phyloP scores from a whole-genome alignment of 805 yeast genomes.

The Danielia oregonensis region DNA sequence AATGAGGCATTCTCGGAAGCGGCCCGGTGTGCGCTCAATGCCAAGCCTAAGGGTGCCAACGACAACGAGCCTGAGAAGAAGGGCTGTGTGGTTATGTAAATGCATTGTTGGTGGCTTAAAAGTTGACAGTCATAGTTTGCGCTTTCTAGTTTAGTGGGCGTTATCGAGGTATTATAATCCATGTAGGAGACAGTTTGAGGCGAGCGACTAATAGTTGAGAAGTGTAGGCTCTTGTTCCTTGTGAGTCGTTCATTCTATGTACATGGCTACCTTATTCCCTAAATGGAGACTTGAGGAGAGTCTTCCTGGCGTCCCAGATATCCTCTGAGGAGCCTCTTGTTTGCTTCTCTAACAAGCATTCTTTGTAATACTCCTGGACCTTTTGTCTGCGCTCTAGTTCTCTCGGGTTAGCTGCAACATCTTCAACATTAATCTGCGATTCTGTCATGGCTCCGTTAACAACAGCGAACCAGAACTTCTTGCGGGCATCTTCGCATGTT shows the following conservation, averaged over 20 bases:
- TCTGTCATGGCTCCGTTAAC: constrained; percentile 40
- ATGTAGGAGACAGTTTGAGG: too few species aligned
- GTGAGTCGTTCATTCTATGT: too few species aligned
- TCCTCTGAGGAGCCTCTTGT: constrained; percentile 77
- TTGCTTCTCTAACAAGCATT: constrained; percentile 56
- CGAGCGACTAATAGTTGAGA: too few species aligned
- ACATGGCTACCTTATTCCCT: too few species aligned
- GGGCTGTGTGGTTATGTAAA: constrained; percentile 37
- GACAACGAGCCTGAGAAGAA: constrained; percentile 43
- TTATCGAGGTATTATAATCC: too few species aligned
- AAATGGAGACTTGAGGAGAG: constrained; percentile 34
- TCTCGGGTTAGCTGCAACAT: constrained; percentile 31
- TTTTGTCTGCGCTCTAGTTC: constrained; percentile 47
- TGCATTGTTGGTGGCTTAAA: too few species aligned
- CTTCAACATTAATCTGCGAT: constrained; percentile 32
- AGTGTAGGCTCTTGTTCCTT: too few species aligned
- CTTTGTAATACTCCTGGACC: constrained; percentile 69
- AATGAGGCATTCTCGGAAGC: constrained; percentile 99
- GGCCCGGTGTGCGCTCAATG: constrained; percentile 91
- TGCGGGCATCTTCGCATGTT: constrained; percentile 64
- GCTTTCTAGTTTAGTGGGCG: too few species aligned
- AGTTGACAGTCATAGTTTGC: too few species aligned
- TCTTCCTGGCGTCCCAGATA: constrained; percentile 61
- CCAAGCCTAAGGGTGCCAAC: constrained; percentile 74
- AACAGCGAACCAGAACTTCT: constrained; percentile 78